Evolutionary conservation across 73 alveolate genomes (phyloP).

Genomic region (Symbiodinium natans): DNA sequence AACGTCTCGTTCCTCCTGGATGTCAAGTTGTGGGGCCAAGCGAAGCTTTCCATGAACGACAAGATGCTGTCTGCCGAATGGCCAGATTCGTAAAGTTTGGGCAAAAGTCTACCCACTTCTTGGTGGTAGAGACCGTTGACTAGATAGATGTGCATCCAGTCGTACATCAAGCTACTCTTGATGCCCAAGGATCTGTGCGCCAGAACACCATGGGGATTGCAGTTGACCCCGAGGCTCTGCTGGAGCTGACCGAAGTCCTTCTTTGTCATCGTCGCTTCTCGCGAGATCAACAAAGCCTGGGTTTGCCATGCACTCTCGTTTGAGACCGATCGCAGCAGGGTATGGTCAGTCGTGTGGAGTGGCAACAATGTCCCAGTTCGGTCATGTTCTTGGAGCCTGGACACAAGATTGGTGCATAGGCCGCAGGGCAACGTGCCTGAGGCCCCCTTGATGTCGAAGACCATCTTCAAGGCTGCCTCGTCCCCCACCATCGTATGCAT

Average conservation of each 20-base stretch:
- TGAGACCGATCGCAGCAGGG: background rate
- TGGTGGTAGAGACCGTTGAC: background rate
- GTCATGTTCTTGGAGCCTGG: background rate
- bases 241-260: background rate
- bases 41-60: background rate
- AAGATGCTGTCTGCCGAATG: background rate
- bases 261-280: background rate
- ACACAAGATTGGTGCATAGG: background rate
- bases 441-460: background rate
- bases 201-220: background rate
- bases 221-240: too few species aligned
- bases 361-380: background rate
- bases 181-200: background rate
- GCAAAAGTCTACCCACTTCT: background rate
- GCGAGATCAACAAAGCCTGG: background rate
- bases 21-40: background rate
- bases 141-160: background rate
- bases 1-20: background rate
- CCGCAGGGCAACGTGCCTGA: background rate
- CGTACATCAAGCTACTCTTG: background rate
- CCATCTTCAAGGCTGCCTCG: background rate
- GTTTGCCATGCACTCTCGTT: background rate
- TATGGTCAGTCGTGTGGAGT: background rate
- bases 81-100: background rate
- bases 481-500: background rate